phyloP scores from a whole-genome alignment of 148 eudicot genomes.

The Persicaria maculosa region DNA sequence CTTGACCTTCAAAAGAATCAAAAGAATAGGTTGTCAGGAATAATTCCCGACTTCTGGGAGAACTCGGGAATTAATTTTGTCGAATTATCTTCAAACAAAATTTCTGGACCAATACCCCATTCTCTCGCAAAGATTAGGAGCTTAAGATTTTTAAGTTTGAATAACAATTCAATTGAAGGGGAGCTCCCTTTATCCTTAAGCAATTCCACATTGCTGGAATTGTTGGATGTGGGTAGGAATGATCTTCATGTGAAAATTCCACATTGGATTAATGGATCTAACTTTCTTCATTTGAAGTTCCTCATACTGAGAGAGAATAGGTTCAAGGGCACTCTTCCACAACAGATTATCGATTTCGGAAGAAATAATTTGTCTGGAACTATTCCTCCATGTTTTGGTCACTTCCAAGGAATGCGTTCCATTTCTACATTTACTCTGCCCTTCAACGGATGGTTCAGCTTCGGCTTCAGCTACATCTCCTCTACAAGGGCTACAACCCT shows the following conservation, averaged over 20 bases:
- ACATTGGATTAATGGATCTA: slow-evolving; percentile 5
- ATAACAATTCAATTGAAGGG: slow-evolving; percentile 27
- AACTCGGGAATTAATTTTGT: not conserved
- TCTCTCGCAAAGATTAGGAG: slow-evolving; percentile 9
- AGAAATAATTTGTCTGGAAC: slow-evolving; percentile 19
- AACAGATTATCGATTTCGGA: slow-evolving; percentile 22
- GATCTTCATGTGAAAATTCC: slow-evolving; percentile 25
- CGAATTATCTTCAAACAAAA: slow-evolving; percentile 22
- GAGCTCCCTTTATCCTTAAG: not conserved
- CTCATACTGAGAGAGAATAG: not conserved
- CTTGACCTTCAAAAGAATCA: slow-evolving; percentile 1
- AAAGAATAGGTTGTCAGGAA: slow-evolving; percentile 18
- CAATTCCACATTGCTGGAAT: not conserved
- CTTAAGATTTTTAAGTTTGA: slow-evolving; percentile 14
- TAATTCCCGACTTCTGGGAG: slow-evolving; percentile 23
- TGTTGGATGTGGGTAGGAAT: slow-evolving; percentile 35
- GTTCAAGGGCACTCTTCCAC: slow-evolving; percentile 29
- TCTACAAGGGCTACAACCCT: too few relatives aligned
- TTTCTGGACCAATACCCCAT: slow-evolving; percentile 18
- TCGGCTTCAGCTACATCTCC: too few relatives aligned
- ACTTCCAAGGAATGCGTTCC: too few relatives aligned
- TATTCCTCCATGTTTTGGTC: slow-evolving; percentile 11
- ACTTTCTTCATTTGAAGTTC: not conserved
- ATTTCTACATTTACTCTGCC: not conserved
- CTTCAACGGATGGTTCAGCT: too few relatives aligned